Base-by-base conservation (phyloP, 768 basidiomycete genomes). In the Cyclocybe aegerita region DNA sequence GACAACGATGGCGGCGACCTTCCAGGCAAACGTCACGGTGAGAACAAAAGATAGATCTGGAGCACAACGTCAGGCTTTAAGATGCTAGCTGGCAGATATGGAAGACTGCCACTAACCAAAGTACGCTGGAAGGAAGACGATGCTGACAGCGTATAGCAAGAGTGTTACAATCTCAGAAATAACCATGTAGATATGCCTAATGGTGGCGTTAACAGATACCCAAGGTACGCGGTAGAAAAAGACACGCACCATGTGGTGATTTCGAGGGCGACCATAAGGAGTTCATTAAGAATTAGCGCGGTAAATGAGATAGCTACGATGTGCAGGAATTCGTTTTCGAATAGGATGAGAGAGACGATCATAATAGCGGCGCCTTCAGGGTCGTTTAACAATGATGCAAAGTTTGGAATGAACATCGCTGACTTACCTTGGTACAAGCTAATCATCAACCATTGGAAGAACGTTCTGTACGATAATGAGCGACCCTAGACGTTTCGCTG, bases 281-380 rank as follows among this genome's bases (percentile, higher is more conserved):
- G 82, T 65, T 98, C 97, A 65, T 99, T 99, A 29, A 98, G 74
- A 56, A 99, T 83, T 49, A 98, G 76, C 0, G 97, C 92, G 1
- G 95, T 97, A 66, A 97, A 99, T 0, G 97, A 98, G 58, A 98
- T 99, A 14, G 96, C 88, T 30, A 99, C 97, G 53, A 99, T 98
- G 65, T 98, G 97, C 58, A 98, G 69, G 69, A 98, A 98, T 62
- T 99, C 95, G 46, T 82, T 95, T 70, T 99, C 97, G 67, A 98
- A 99, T 1, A 99, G 80, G 7, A 96, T 81, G 15, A 99, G 83
- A 0, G 93, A 97, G 76, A 96, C 84, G 63, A 99, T 91, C 97
- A 99, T 99, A 70, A 99, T 99, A 4, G 93, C 93, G 36, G 92
- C 92, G 58, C 95, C 93, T 95, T 56, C 10, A 10, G 30, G 5